Conservation (phyloP, 2,329 filamentous ascomycete genomes). For the Alternaria brassicicola region DNA sequence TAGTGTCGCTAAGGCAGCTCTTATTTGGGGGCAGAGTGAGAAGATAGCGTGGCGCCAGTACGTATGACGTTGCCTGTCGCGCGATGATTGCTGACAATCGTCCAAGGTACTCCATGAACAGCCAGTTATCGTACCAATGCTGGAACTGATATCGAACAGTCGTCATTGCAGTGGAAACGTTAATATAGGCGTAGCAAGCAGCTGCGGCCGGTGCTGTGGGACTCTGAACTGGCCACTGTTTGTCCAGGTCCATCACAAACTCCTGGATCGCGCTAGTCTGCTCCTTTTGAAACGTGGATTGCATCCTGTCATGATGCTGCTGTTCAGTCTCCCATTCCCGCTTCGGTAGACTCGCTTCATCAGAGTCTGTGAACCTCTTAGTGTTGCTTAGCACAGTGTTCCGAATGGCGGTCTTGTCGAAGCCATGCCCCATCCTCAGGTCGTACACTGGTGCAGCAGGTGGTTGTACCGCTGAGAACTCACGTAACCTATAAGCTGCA, state of each 20-base stretch:
- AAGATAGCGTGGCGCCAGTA: neutral
- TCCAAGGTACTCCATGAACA: slow-evolving; percentile 44
- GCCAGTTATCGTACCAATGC: slow-evolving; percentile 47
- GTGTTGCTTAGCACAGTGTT: neutral
- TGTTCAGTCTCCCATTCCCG: slow-evolving; percentile 14
- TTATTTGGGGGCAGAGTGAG: neutral
- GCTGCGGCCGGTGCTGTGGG: slow-evolving; percentile 13
- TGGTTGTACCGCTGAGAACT: slow-evolving; percentile 9
- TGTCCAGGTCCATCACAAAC: slow-evolving; percentile 19
- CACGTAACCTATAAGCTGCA: slow-evolving; percentile 23
- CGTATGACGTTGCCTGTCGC: slow-evolving; percentile 5
- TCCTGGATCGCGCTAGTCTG: slow-evolving; percentile 11
- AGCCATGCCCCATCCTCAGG: slow-evolving; percentile 17
- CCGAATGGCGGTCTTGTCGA: slow-evolving; percentile 1
- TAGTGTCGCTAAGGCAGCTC: neutral
- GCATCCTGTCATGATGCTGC: slow-evolving; percentile 16
- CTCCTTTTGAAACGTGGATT: slow-evolving; percentile 3
- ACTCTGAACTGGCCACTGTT: slow-evolving; percentile 26
- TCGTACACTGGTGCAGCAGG: slow-evolving; percentile 11
- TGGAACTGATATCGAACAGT: slow-evolving; percentile 22
- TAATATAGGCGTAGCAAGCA: slow-evolving; percentile 20
- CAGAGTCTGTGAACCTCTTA: slow-evolving; percentile 12
- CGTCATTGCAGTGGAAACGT: slow-evolving; percentile 18
- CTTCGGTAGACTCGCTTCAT: slow-evolving; percentile 23
- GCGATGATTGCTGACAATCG: slow-evolving; percentile 16